Conservation (phyloP, 177 flowering plant species). For the Telopea speciosissima region DNA sequence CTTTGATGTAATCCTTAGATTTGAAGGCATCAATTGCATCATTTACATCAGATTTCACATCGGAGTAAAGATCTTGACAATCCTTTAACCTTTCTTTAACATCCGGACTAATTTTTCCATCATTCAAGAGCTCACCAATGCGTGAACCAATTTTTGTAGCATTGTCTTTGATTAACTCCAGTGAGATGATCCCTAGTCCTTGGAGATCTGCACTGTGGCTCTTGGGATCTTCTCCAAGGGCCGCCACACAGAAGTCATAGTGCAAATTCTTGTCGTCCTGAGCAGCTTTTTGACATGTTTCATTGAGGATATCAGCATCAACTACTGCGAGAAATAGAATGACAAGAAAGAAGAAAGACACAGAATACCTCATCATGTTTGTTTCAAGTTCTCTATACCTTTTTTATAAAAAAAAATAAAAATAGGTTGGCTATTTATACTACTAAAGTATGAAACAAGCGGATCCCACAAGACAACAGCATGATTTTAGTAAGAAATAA, state of each 20-base stretch:
- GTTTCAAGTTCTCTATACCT: too few species aligned
- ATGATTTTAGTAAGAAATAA: too few species aligned
- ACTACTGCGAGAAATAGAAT: not conserved
- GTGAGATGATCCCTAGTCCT: not conserved
- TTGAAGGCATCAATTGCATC: conserved; percentile 21
- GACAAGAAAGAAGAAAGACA: too few species aligned
- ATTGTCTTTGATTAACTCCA: too few species aligned
- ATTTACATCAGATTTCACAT: conserved; percentile 21
- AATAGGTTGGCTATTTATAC: too few species aligned
- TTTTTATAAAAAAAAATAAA: too few species aligned
- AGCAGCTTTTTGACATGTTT: conserved; percentile 2
- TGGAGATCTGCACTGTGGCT: not conserved
- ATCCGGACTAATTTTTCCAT: conserved; percentile 14
- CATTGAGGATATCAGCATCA: too few species aligned
- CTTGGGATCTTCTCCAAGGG: not conserved
- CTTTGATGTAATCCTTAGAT: conserved; percentile 20
- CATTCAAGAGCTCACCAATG: conserved; percentile 17
- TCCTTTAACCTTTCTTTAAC: conserved; percentile 22
- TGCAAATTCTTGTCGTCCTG: conserved; percentile 25
- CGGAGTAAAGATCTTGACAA: conserved; percentile 37
- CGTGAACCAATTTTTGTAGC: too few species aligned
- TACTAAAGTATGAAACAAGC: too few species aligned
- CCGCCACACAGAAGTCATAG: conserved; percentile 31
- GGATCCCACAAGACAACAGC: too few species aligned
- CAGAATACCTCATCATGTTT: too few species aligned